Evolutionary conservation across 169 alveolate species (phyloP).

Genomic region (Plasmodium cynomolgi): DNA sequence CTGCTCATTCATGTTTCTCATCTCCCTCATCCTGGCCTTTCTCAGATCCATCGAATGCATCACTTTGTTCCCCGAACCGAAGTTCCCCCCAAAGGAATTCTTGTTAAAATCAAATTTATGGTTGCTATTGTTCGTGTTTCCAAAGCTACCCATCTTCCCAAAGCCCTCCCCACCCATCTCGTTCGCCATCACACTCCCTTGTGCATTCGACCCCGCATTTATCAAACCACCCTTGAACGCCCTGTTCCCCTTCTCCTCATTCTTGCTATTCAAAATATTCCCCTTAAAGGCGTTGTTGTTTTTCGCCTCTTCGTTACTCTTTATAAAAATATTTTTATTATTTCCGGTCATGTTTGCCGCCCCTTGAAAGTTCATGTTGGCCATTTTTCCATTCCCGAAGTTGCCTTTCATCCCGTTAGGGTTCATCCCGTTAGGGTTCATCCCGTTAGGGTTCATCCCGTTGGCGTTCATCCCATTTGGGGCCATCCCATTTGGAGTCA

Average conservation of each 20-base stretch:
- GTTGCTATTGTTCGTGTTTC: background rate
- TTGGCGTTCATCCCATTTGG: background rate
- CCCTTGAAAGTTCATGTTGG: constrained; percentile 3
- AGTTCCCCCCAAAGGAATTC: background rate
- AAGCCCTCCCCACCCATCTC: background rate
- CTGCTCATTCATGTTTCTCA: constrained; percentile 49
- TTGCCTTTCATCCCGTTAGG: background rate
- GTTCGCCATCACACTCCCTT: background rate
- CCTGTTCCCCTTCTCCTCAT: constrained; percentile 27
- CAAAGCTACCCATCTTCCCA: background rate
- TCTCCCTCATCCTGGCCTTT: constrained; percentile 61
- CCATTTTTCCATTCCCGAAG: constrained; percentile 4
- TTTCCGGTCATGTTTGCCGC: background rate
- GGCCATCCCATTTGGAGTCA: background rate
- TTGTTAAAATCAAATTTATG: constrained; percentile 11
- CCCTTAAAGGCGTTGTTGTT: constrained; percentile 14
- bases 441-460: background rate
- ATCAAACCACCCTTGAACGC: background rate
- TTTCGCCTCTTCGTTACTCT: constrained; percentile 25
- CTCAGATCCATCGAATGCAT: constrained; percentile 37
- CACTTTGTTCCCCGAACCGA: constrained; percentile 5
- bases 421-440: background rate
- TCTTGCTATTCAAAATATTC: background rate
- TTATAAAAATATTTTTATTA: constrained; percentile 25
- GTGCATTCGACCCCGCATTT: background rate